Percentiles rank a stretch among this genome's conserved stretches.
Conservation (phyloP, 352 stramenopile species). For the Thraustochytrium striatum region DNA sequence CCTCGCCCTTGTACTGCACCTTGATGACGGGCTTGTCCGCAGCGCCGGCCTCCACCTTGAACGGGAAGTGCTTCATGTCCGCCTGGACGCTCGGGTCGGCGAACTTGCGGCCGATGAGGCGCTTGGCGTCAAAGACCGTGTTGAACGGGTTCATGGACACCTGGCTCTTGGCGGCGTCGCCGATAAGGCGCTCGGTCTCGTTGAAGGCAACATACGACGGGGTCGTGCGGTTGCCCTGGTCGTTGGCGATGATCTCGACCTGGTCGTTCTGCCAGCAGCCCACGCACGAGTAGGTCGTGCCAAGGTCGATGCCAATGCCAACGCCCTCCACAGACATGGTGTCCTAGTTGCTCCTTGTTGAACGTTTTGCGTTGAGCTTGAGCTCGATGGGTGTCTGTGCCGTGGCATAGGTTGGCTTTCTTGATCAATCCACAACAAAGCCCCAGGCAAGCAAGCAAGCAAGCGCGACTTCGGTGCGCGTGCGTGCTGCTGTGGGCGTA, state of each 20-base stretch:
- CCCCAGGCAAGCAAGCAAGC: too few relatives aligned
- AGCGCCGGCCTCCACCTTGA: slow-evolving; percentile 67
- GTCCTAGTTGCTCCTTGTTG: background rate
- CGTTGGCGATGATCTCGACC: slow-evolving; percentile 89
- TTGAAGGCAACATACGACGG: slow-evolving; percentile 93
- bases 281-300: slow-evolving; percentile 95
- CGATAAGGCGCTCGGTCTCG: slow-evolving; percentile 82
- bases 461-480: too few relatives aligned
- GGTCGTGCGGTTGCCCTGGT: slow-evolving; percentile 89
- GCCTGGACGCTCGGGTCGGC: slow-evolving; percentile 69
- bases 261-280: slow-evolving; percentile 94
- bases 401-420: too few relatives aligned
- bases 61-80: slow-evolving; percentile 77
- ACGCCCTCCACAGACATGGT: slow-evolving; percentile 29
- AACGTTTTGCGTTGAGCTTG: too few relatives aligned
- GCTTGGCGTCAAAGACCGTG: too few relatives aligned
- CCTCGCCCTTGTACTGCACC: slow-evolving; percentile 72
- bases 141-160: slow-evolving; percentile 84
- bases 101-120: too few relatives aligned
- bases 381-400: too few relatives aligned
- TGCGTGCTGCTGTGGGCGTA: too few relatives aligned
- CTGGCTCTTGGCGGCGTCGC: slow-evolving; percentile 86
- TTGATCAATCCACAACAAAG: too few relatives aligned
- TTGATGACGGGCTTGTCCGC: too few relatives aligned
- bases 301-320: too few relatives aligned